Conservation (phyloP, 495 filamentous ascomycete genomes). For the Penicillium malachiteum region DNA sequence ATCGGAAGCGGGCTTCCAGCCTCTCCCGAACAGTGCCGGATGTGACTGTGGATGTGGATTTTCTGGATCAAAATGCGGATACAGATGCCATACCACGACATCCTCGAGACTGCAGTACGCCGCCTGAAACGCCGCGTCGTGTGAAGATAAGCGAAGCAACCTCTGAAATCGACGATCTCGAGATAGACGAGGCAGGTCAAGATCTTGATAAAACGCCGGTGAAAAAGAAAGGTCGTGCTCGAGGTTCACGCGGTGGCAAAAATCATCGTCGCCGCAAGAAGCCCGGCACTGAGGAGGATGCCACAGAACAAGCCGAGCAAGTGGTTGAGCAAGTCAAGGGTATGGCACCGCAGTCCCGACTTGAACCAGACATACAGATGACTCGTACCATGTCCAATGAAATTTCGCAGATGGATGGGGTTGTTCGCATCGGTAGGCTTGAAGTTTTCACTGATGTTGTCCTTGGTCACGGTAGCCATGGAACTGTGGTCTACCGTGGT, state of each 20-base stretch:
- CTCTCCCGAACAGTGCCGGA: constrained; percentile 26
- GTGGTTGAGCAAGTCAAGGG: constrained; percentile 41
- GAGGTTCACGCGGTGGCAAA: constrained; percentile 79
- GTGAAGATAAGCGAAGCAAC: constrained; percentile 49
- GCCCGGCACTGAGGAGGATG: constrained; percentile 41
- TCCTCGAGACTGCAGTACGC: constrained; percentile 21
- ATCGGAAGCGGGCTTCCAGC: constrained; percentile 27
- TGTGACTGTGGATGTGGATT: constrained; percentile 36
- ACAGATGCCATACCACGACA: constrained; percentile 27
- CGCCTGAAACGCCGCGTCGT: neutral
- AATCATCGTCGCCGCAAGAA: constrained; percentile 66
- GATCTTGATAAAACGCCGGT: constrained; percentile 44
- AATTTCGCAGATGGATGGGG: constrained; percentile 42
- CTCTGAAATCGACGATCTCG: constrained; percentile 37
- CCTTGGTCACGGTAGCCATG: constrained; percentile 78
- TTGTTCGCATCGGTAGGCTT: constrained; percentile 69
- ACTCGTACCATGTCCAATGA: constrained; percentile 40
- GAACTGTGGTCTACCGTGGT: constrained; percentile 82
- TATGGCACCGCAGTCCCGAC: constrained; percentile 40
- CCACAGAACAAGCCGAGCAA: constrained; percentile 43
- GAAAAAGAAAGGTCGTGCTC: constrained; percentile 72
- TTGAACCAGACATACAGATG: constrained; percentile 57
- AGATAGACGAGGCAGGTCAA: constrained; percentile 40
- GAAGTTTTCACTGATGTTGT: constrained; percentile 71
- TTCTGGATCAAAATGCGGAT: constrained; percentile 22